Evolutionary conservation across 352 stramenopile genomes (phyloP), one percentile per base, ranked within the genome.

Genomic region (Nannochloropsis limnetica): DNA sequence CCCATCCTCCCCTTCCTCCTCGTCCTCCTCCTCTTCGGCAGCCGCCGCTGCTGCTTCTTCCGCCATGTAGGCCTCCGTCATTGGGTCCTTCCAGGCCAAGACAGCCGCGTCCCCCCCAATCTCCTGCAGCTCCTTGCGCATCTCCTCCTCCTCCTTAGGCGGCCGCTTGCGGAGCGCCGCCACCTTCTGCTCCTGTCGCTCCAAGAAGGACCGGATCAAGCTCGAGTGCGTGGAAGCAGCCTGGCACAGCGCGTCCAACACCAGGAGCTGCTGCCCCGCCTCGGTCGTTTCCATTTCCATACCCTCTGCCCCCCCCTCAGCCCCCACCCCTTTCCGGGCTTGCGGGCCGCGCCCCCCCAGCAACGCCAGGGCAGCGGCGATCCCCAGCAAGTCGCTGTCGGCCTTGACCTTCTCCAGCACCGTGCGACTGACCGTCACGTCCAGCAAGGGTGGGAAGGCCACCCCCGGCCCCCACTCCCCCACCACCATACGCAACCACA

Each of bases 71-170:
- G n/a, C 61, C 25, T 74, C 61, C 22, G 61, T 74, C 61, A 27
- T 74, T 9, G 61, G 61, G 8, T 74, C 61, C 11, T 74, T 74
- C 61, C 61, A 74, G 11, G 61, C 61, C 61, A 74, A 22, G 11
- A 74, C 61, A 25, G 61, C 61, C 61, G 61, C 61, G 11, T 74
- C 61, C 8, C 61, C 61, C 25, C 61, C 61, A 29, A 74, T 74
- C n/a, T 74, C 61, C 25, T 74, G 61, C 61, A 74, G 61, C 61
- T 74, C 61, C 22, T 74, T 74, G n/a, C 61, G 61, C 25, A 74
- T 31, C 22, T 74, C 61, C 25, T 74, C 61, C 61, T 74, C 61
- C 25, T 74, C 61, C 61, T 74, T 74, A 14, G 61, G 61, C 25
- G 61, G 61, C 11, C 61, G 61, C n/a, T 74, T 74, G 25, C 61